phyloP scores from a whole-genome alignment of 441 rosid species.

The Erysimum cheiri region DNA sequence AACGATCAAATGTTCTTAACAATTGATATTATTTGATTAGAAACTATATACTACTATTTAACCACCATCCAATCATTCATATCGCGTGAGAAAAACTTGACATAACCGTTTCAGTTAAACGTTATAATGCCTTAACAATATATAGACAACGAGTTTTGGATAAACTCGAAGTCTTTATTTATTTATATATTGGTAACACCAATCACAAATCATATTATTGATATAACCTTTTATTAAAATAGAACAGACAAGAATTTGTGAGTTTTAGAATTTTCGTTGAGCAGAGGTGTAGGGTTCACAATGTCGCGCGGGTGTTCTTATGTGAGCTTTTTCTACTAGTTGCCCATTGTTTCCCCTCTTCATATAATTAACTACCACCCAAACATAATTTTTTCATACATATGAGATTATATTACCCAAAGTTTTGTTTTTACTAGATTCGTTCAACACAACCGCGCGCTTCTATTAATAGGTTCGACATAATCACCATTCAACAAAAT shows the following conservation, averaged over 20 bases:
- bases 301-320: slow-evolving; percentile 4
- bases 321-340: background rate
- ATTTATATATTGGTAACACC: background rate
- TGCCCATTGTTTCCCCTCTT: background rate
- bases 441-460: background rate
- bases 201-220: background rate
- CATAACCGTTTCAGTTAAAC: slow-evolving; percentile 16
- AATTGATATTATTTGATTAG: background rate
- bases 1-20: background rate
- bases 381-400: background rate
- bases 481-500: background rate
- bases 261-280: slow-evolving; percentile 11
- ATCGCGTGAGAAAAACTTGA: background rate
- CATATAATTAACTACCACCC: background rate
- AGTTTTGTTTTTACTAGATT: background rate
- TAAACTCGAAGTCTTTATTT: background rate
- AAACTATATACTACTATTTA: background rate
- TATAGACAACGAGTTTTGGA: slow-evolving; percentile 1
- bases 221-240: background rate
- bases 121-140: background rate
- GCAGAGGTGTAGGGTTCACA: slow-evolving; percentile 13
- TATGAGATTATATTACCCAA: background rate
- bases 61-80: background rate
- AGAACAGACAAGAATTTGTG: background rate
- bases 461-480: background rate